These are phyloP conservation scores for Rhizopogon salebrosus DNA, from an alignment of 768 basidiomycete species.

Conservation along the genomic window DNA sequence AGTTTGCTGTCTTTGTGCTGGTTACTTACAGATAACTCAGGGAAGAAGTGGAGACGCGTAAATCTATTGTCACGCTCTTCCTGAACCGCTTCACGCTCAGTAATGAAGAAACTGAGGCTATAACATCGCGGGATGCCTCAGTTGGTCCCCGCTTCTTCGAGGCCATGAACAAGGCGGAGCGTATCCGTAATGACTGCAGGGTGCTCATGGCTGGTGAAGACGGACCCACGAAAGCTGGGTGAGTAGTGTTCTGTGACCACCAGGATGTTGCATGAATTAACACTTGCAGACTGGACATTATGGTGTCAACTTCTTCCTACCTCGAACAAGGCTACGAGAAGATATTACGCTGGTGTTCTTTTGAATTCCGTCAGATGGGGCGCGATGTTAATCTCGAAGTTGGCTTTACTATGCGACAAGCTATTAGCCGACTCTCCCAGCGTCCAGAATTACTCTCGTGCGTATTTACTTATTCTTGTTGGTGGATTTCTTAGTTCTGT, in stretches of 20 bases:
- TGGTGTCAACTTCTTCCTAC: slow-evolving; percentile 72
- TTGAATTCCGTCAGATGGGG: slow-evolving; percentile 79
- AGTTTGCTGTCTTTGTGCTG: neutral
- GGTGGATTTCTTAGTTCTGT: neutral
- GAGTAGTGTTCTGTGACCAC: slow-evolving; percentile 9
- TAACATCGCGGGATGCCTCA: slow-evolving; percentile 76
- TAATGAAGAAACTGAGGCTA: slow-evolving; percentile 63
- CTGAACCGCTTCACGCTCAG: slow-evolving; percentile 81
- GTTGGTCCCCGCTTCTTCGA: slow-evolving; percentile 72
- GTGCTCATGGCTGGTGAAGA: slow-evolving; percentile 85
- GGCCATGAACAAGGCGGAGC: slow-evolving; percentile 82
- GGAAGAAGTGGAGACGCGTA: slow-evolving; percentile 63
- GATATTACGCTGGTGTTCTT: slow-evolving; percentile 77
- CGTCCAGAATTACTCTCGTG: slow-evolving; percentile 66
- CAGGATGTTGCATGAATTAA: neutral
- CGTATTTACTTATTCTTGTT: slow-evolving; percentile 6
- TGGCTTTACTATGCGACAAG: slow-evolving; percentile 57
- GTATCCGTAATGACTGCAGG: slow-evolving; percentile 79
- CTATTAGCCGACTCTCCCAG: slow-evolving; percentile 65
- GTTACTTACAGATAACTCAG: slow-evolving; percentile 29
- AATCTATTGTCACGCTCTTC: slow-evolving; percentile 74
- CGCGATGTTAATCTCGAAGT: slow-evolving; percentile 74
- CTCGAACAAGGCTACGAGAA: slow-evolving; percentile 91
- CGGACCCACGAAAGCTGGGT: slow-evolving; percentile 76
- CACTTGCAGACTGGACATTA: slow-evolving; percentile 72